Conservation (phyloP, 23 red algal species). For the Agarophyton chilense region DNA sequence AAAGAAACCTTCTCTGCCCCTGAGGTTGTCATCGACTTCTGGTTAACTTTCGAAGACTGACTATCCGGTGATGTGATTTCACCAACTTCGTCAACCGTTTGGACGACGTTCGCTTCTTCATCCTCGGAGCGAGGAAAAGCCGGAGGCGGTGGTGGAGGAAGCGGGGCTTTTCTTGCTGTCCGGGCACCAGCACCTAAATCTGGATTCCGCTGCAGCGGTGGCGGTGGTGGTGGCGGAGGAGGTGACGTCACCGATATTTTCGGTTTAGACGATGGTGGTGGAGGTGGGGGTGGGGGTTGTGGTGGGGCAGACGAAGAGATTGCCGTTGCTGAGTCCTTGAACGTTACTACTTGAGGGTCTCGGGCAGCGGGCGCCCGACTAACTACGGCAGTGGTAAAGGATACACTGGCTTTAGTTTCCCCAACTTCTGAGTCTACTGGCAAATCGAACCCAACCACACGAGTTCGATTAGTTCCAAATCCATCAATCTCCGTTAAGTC, state of each 20-base stretch:
- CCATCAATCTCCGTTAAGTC: neutral
- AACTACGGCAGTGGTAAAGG: neutral
- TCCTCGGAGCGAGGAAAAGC: neutral
- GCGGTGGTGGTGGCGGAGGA: conserved; percentile 35
- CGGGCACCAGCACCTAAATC: neutral
- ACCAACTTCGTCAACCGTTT: neutral
- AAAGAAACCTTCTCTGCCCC: conserved; percentile 1
- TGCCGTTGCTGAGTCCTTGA: neutral
- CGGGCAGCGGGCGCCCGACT: neutral
- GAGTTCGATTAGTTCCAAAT: neutral
- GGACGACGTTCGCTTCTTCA: neutral
- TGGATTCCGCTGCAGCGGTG: neutral
- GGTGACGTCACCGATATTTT: neutral
- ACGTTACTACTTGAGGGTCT: neutral
- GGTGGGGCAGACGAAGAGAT: neutral
- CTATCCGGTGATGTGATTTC: neutral
- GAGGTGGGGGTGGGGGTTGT: neutral
- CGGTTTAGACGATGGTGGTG: neutral
- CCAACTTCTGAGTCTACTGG: neutral
- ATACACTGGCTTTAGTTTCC: neutral
- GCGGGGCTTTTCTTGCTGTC: neutral
- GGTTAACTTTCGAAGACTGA: neutral
- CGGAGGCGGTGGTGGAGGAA: conserved; percentile 36
- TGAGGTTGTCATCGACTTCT: neutral
- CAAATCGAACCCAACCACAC: conserved; percentile 4